Evolutionary conservation across 2,329 filamentous ascomycete species (phyloP), one percentile per base, ranked within the genome.

Genomic region (Epichloe coenophiala): DNA sequence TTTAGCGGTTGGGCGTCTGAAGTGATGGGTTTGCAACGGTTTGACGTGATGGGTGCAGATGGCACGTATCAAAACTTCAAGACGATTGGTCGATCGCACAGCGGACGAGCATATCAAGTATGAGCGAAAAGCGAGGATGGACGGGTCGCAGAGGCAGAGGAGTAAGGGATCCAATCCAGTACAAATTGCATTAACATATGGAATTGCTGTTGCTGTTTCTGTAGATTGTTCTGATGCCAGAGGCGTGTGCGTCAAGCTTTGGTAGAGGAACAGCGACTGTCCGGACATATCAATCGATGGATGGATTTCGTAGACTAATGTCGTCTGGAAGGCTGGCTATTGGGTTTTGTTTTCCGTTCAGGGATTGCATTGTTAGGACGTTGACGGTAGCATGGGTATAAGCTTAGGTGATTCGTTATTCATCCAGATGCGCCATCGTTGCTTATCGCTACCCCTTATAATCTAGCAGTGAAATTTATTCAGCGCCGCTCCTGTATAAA

Each of bases 1-100:
- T 85, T 95, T 53, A 88, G 88, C 48, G 73, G 79, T 31, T 80
- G 64, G 58, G 72, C 72, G 13, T 65, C 71, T 15, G 69, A 70
- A 52, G 60, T 65, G 31, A 70, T 71, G 60, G 70, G 69, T 36
- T 57, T 63, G 53, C 66, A 70, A 52, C 67, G 77, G 39, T 81
- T 81, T 51, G 78, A 81, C 54, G 71, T 71, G 2, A 68, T 80
- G 64, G 71, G 71, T 17, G 59, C 60, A 1, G 70, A 78, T 53
- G 76, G 76, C 1, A 61, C 68, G 49, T 79, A 71, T 59, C 68
- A 71, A 53, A 70, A 64, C 47, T 77, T 74, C 56, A 77, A 77
- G 64, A 79, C 76, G 15, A 66, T 79, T 43, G 77, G 77, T 13
- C 68, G 69, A 52, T 64, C 70, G 35, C 68, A 61, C 3, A 60